phyloP scores from a whole-genome alignment of 139 green algal genomes.

The Picochlorum sp. region DNA sequence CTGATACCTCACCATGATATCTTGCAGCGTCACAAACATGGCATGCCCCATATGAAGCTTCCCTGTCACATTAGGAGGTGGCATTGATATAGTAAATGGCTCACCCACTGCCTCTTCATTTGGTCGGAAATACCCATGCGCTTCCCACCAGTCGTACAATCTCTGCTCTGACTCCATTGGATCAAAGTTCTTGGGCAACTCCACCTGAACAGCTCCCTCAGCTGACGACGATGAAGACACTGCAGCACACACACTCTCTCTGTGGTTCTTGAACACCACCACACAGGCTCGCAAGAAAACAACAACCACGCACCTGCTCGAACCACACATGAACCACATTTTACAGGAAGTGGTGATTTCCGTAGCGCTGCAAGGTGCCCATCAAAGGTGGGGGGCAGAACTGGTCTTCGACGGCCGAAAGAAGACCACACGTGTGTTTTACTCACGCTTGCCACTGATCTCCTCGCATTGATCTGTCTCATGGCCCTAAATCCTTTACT shows the following conservation, averaged over 20 bases:
- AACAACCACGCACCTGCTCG: background rate
- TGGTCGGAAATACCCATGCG: conserved; percentile 35
- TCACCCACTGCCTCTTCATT: conserved; percentile 13
- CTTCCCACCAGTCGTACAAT: conserved; percentile 69
- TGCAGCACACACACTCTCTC: background rate
- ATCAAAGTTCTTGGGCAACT: conserved; percentile 84
- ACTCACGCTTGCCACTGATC: too few relatives aligned
- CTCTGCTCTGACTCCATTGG: conserved; percentile 46
- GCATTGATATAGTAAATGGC: conserved; percentile 56
- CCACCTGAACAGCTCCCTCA: conserved; percentile 5
- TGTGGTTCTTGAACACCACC: background rate
- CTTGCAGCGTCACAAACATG: conserved; percentile 66
- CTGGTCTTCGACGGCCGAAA: too few relatives aligned
- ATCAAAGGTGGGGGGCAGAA: too few relatives aligned
- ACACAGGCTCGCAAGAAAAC: background rate
- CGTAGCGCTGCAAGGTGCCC: too few relatives aligned
- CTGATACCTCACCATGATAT: conserved; percentile 86
- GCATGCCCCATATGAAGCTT: conserved; percentile 96
- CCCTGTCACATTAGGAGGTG: conserved; percentile 94
- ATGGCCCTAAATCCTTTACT: too few relatives aligned
- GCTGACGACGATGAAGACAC: background rate
- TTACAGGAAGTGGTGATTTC: too few relatives aligned
- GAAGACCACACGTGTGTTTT: too few relatives aligned
- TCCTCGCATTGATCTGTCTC: too few relatives aligned
- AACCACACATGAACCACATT: too few relatives aligned